Evolutionary conservation across 768 basidiomycete species (phyloP).

Genomic region (Lactarius evosmus): DNA sequence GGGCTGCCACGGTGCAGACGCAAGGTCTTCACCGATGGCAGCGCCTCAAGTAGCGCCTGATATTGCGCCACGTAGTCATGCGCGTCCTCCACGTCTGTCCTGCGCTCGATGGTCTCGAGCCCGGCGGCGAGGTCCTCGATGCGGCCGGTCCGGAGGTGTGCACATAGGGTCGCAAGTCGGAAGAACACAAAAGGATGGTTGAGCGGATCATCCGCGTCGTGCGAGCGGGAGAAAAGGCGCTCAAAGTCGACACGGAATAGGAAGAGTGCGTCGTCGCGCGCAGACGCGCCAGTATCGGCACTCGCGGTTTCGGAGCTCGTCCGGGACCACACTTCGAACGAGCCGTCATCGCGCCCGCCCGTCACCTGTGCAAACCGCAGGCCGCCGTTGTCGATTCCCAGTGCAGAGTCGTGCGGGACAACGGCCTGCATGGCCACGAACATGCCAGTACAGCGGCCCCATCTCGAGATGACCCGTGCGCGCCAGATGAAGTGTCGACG

Average conservation of each 20-base stretch:
- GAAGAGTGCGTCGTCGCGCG: slow-evolving; percentile 11
- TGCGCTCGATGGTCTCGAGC: neutral
- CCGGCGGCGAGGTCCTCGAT: neutral
- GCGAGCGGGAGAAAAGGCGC: slow-evolving; percentile 1
- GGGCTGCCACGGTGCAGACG: neutral
- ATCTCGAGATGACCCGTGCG: neutral
- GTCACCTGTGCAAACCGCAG: neutral
- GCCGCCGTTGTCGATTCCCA: neutral
- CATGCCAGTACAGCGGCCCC: slow-evolving; percentile 5
- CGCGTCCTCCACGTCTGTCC: no score
- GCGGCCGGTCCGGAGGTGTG: neutral
- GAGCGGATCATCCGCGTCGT: neutral
- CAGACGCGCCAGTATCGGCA: neutral
- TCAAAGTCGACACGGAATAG: slow-evolving; percentile 5
- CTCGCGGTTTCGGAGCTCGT: neutral
- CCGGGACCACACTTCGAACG: slow-evolving; percentile 3
- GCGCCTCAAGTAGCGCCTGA: neutral
- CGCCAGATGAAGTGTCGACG: slow-evolving; percentile 20
- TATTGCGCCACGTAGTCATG: neutral
- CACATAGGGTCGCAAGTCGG: slow-evolving; percentile 8
- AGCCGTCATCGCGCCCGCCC: neutral
- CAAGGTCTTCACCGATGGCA: slow-evolving; percentile 7
- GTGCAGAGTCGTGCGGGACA: slow-evolving; percentile 8
- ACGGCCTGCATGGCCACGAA: neutral
- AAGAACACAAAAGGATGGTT: slow-evolving; percentile 12